Base-by-base conservation (phyloP, 768 basidiomycete species). In the Termitomyces bulborhizus region DNA sequence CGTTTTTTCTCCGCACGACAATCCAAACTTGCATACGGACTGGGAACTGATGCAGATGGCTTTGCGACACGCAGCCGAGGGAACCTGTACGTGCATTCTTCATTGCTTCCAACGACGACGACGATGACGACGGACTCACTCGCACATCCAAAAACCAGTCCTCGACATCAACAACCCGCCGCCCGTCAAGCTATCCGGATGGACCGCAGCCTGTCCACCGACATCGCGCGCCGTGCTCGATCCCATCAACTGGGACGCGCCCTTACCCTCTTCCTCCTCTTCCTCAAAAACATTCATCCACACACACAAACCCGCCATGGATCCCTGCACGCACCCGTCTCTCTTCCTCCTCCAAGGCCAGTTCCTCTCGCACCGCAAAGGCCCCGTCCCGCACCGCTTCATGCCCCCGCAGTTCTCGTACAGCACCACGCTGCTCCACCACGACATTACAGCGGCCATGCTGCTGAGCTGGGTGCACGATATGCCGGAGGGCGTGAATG, bases 321-420 rank as follows among this genome's bases (percentile, higher is more conserved):
- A 79, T 59, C 76, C 78, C 6, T 82, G 80, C 62, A 58, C 61
- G 1, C 73, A 80, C 57, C 73, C 76, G 15, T 57, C 63, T 8
- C 64, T 71, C 62, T 59, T 76, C 12, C 66, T 72, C 34, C 58
- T 68, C 0, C 80, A 82, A 54, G 82, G 80, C 0, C 75, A 79
- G 51, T 82, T 79, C 65, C 71, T 83, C 54, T 72, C 81, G 0
- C 75, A 80, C 54, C 62, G 67, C 6, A 54, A 40, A 1, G 82
- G 82, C 0, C 82, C 83, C 0, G 53, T 62, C 2, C 75, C 81
- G 1, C 68, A 73, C 40, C 66, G 56, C 5, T 64, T 60, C 1
- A 65, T 82, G 46, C 60, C 79, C 5, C 83, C 83, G 0, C 74
- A 77, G 15, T 85, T 85, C 63, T 76, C 78, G 9, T 73, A 72